phyloP scores from a whole-genome alignment of 2,329 filamentous ascomycete species.

The Fusarium zealandicum region DNA sequence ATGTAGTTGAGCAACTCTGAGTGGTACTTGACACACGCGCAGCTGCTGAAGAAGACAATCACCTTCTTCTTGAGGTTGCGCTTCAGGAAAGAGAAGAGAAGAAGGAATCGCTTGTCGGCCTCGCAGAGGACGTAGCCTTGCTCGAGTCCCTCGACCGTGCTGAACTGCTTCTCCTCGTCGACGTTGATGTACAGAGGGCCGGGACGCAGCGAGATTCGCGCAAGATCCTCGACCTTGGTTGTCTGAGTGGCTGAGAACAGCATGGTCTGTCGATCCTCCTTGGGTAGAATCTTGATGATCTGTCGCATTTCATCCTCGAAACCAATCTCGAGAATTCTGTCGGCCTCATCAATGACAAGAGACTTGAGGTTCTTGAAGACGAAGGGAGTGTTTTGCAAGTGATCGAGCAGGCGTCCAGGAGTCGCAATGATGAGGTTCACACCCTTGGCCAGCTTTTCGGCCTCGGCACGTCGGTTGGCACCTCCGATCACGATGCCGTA shows the following conservation, averaged over 20 bases:
- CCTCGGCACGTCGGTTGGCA: constrained; percentile 88
- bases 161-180: constrained; percentile 86
- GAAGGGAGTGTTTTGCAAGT: constrained; percentile 92
- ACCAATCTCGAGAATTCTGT: constrained; percentile 94
- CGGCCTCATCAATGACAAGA: constrained; percentile 94
- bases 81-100: constrained; percentile 94
- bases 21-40: constrained; percentile 95
- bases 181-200: constrained; percentile 98
- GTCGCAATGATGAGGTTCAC: constrained; percentile 95
- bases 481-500: constrained; percentile 97
- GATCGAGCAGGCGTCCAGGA: constrained; percentile 89
- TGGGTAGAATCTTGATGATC: constrained; percentile 92
- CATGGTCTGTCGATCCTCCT: constrained; percentile 89
- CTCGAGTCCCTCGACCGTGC: constrained; percentile 91
- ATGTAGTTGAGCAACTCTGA: constrained; percentile 97
- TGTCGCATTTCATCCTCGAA: constrained; percentile 99
- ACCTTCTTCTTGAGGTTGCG: constrained; percentile 92
- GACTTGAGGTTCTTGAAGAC: constrained; percentile 92
- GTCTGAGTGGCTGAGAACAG: constrained; percentile 99
- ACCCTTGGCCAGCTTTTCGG: constrained; percentile 91
- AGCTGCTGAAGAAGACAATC: constrained; percentile 94
- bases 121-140: constrained; percentile 97
- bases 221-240: constrained; percentile 97
- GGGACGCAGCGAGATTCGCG: constrained; percentile 87
- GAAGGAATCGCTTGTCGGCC: constrained; percentile 88